Percentiles rank a stretch among this genome's conserved stretches.
Conservation (phyloP, 805 yeast species). For the Scheffersomyces amazonensis region DNA sequence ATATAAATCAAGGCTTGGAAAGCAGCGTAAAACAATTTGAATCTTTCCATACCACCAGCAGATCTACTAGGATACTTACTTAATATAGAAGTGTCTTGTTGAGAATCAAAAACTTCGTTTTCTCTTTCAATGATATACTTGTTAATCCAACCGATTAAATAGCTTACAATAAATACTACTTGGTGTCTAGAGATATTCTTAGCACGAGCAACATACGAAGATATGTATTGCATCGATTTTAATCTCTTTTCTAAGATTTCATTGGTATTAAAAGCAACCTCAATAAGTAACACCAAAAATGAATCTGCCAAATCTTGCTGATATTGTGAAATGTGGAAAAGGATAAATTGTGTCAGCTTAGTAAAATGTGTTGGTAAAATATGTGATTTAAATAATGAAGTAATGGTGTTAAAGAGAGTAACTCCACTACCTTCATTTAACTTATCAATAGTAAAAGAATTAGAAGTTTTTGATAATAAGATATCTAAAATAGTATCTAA, state of each 20-base stretch:
- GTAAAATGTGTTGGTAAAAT: slow-evolving; percentile 91
- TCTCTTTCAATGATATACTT: slow-evolving; percentile 83
- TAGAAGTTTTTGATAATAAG: slow-evolving; percentile 50
- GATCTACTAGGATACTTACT: slow-evolving; percentile 5
- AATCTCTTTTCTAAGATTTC: slow-evolving; percentile 74
- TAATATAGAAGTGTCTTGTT: slow-evolving; percentile 6
- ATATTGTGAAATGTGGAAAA: slow-evolving; percentile 79
- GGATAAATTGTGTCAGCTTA: slow-evolving; percentile 77
- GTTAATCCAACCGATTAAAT: slow-evolving; percentile 79
- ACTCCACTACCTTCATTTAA: slow-evolving; percentile 64
- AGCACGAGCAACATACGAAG: slow-evolving; percentile 89
- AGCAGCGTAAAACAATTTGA: slow-evolving; percentile 84
- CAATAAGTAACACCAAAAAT: slow-evolving; percentile 75
- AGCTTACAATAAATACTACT: slow-evolving; percentile 76
- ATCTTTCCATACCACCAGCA: slow-evolving; percentile 81
- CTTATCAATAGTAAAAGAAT: slow-evolving; percentile 48
- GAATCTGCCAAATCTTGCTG: slow-evolving; percentile 84
- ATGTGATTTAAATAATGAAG: slow-evolving; percentile 75
- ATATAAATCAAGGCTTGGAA: slow-evolving; percentile 89
- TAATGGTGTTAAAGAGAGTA: slow-evolving; percentile 65
- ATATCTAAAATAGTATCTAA: slow-evolving; percentile 66
- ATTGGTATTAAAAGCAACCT: slow-evolving; percentile 69
- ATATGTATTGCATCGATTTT: slow-evolving; percentile 87
- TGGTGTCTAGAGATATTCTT: slow-evolving; percentile 67
- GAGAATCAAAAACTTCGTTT: slow-evolving; percentile 59